Evolutionary conservation across 1,284 basidiomycete species (phyloP), one percentile per base, ranked within the genome.

Genomic region (Ganoderma boninense): DNA sequence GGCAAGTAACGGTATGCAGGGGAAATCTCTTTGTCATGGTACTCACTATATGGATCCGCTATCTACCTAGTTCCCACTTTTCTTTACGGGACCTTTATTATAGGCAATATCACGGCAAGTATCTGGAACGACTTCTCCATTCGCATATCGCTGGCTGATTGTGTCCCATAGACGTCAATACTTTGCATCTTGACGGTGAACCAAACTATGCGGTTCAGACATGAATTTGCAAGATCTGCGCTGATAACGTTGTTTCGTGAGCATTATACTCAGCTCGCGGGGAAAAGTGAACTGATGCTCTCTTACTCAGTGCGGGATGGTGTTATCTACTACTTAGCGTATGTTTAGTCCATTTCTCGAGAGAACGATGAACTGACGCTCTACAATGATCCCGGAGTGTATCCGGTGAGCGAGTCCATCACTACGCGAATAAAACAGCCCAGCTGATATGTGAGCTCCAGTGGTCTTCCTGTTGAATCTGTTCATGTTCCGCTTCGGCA

Each of bases 401-500:
- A n/a, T 60, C 57, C 2, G 57, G 57, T 60, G 38, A 40, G 57
- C 20, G 20, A 35, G 35, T 18, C 16, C 57, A 38, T 4, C 11
- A n/a, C 0, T 11, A 20, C 6, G 8, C 23, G 38, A 20, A 7
- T 11, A 2, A n/a, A n/a, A 40, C 10, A 23, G 5, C 20, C 38
- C 35, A 60, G 49, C 38, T 60, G 4, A 60, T 60, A 4, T 40
- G 5, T n/a, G 4, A 7, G 18, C 10, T 8, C 10, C 57, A 68
- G 67, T 64, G 10, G 62, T 64, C 14, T 68, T 68, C 62, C 14
- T 68, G 20, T 20, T 64, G 46, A 68, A 68, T 42, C 67, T 68
- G 38, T 64, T 68, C 56, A 43, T 68, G 42, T 60, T 68, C 23
- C 67, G 67, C 4, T 68, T 64, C 26, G 62, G 56, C 1, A 26